Percentiles rank a stretch among this genome's conserved stretches.
These are phyloP conservation scores for Daldinia concentrica DNA, from an alignment of 495 filamentous ascomycete genomes.

Conservation along the genomic window DNA sequence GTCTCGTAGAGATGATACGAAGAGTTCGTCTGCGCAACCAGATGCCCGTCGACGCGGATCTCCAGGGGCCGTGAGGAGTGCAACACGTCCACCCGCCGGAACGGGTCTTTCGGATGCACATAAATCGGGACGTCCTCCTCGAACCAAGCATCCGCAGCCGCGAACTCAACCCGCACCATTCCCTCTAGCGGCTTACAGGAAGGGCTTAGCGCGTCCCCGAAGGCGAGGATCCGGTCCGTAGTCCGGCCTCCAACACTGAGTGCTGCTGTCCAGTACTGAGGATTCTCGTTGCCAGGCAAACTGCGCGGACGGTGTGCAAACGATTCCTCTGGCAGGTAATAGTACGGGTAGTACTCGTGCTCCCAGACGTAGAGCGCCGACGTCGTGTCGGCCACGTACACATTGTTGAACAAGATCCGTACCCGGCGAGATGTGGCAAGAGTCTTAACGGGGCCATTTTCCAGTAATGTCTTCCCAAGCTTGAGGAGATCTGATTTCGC, in stretches of 20 bases:
- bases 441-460: constrained; percentile 45
- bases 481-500: constrained; percentile 29
- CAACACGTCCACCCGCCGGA: constrained; percentile 23
- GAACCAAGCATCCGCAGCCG: constrained; percentile 63
- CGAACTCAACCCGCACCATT: constrained; percentile 38
- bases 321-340: constrained; percentile 35
- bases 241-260: not conserved
- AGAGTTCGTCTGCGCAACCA: constrained; percentile 53
- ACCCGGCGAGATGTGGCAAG: constrained; percentile 47
- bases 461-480: constrained; percentile 41
- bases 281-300: not conserved
- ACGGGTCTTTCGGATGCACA: constrained; percentile 51
- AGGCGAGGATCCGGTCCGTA: constrained; percentile 36
- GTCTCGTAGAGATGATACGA: constrained; percentile 62
- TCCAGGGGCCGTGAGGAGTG: constrained; percentile 19
- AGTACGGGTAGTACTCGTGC: constrained; percentile 44
- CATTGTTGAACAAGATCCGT: constrained; percentile 44
- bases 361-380: constrained; percentile 51
- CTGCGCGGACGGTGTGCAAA: not conserved
- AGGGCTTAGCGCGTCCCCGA: not conserved
- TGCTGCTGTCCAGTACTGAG: constrained; percentile 1
- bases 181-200: not conserved
- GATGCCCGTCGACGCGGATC: constrained; percentile 12
- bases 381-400: constrained; percentile 49
- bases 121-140: constrained; percentile 66